These are phyloP conservation scores for Suillus fuscotomentosus DNA, from an alignment of 768 basidiomycete species.

Conservation along the genomic window DNA sequence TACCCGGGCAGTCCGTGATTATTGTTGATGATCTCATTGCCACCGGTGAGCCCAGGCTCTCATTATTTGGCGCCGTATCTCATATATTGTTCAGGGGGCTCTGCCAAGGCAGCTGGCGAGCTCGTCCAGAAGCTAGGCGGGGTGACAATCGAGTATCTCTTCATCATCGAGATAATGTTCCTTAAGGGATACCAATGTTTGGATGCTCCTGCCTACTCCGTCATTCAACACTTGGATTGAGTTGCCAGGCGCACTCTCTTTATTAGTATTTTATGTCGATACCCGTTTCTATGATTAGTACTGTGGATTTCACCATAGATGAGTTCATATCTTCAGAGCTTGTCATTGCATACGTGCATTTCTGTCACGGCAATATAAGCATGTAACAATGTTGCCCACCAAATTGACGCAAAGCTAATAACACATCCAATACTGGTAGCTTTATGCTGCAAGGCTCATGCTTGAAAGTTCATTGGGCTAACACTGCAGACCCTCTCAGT, in stretches of 20 bases:
- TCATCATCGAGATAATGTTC: conserved; percentile 83
- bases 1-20: conserved; percentile 78
- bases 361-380: background rate
- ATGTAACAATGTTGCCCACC: background rate
- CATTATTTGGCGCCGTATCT: background rate
- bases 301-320: background rate
- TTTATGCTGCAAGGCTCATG: background rate
- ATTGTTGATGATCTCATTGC: conserved; percentile 96
- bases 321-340: background rate
- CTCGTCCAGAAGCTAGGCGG: conserved; percentile 83
- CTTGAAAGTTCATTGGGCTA: background rate
- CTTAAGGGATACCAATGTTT: conserved; percentile 76
- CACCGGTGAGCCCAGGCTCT: conserved; percentile 59
- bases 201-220: conserved; percentile 85
- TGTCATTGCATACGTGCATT: background rate
- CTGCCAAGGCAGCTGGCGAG: conserved; percentile 89
- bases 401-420: background rate
- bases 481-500: background rate
- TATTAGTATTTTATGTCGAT: conserved; percentile 20
- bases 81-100: conserved; percentile 62
- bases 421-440: background rate
- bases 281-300: conserved; percentile 1
- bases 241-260: conserved; percentile 13
- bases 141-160: conserved; percentile 88
- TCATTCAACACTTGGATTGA: conserved; percentile 72